Percentiles rank a stretch among this genome's conserved stretches.
These are phyloP conservation scores for Grosmannia clavigera DNA, from an alignment of 2,329 filamentous ascomycete genomes.

Conservation along the genomic window DNA sequence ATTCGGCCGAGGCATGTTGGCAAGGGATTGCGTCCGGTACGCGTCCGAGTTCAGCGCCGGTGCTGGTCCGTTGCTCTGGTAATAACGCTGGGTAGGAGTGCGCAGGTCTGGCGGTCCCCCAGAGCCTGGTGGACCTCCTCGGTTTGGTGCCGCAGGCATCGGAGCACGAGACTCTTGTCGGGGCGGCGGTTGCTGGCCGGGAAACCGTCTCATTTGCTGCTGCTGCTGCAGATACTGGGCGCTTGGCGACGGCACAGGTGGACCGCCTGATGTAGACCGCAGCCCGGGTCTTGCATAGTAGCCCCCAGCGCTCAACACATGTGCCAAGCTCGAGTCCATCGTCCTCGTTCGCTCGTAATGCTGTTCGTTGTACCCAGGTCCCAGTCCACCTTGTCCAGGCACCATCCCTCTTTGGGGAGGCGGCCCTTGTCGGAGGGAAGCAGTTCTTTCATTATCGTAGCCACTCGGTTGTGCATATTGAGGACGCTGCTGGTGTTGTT, in stretches of 20 bases:
- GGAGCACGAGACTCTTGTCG: constrained; percentile 46
- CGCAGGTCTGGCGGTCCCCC: constrained; percentile 29
- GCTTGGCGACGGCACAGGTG: constrained; percentile 30
- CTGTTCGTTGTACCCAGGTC: constrained; percentile 20
- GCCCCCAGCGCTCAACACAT: constrained; percentile 21
- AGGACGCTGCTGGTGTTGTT: neutral
- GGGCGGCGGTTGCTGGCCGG: constrained; percentile 20
- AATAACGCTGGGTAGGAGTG: constrained; percentile 43
- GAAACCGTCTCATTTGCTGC: constrained; percentile 33
- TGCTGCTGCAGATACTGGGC: constrained; percentile 36
- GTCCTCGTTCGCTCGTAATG: constrained; percentile 29
- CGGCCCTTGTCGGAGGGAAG: constrained; percentile 49
- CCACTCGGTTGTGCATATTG: constrained; percentile 2
- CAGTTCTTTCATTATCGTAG: constrained; percentile 48
- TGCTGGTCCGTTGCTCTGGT: constrained; percentile 46
- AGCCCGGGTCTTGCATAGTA: constrained; percentile 36
- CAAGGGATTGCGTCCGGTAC: constrained; percentile 89
- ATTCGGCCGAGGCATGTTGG: constrained; percentile 47
- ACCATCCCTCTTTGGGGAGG: constrained; percentile 47
- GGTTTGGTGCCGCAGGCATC: constrained; percentile 13
- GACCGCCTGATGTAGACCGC: constrained; percentile 37
- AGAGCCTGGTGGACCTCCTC: constrained; percentile 12
- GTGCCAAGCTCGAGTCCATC: constrained; percentile 28
- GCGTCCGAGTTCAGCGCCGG: constrained; percentile 73
- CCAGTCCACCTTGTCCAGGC: constrained; percentile 9